phyloP scores from a whole-genome alignment of 2,329 filamentous ascomycete species.

The Aspergillus sp. region DNA sequence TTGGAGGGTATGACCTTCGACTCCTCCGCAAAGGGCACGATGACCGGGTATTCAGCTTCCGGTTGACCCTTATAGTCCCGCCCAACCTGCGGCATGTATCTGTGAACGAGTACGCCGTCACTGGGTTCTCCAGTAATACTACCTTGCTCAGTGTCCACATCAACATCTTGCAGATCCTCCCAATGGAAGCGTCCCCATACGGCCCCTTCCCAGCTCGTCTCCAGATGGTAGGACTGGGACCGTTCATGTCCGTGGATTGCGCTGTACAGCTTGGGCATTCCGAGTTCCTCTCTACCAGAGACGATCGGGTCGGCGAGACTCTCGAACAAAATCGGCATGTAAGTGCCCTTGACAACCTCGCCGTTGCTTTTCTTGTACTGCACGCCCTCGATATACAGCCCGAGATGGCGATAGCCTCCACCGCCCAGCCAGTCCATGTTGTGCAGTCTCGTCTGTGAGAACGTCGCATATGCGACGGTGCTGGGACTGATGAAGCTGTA shows the following conservation, averaged over 20 bases:
- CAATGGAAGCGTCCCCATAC: constrained; percentile 39
- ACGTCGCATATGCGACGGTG: constrained; percentile 45
- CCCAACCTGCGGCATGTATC: constrained; percentile 58
- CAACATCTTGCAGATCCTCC: constrained; percentile 32
- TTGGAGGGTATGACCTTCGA: constrained; percentile 27
- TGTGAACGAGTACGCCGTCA: constrained; percentile 53
- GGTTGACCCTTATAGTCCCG: constrained; percentile 46
- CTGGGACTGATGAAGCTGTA: constrained; percentile 45
- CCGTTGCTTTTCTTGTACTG: constrained; percentile 54
- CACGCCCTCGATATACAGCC: constrained; percentile 62
- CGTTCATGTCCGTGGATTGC: constrained; percentile 46
- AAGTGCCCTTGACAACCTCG: constrained; percentile 49
- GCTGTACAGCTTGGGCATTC: constrained; percentile 60
- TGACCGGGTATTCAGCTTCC: constrained; percentile 54
- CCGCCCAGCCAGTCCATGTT: constrained; percentile 62
- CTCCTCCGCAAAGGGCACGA: constrained; percentile 32
- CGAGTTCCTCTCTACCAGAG: constrained; percentile 59
- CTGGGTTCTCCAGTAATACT: constrained; percentile 31
- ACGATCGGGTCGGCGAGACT: constrained; percentile 59
- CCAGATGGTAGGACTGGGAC: constrained; percentile 36
- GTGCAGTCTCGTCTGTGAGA: constrained; percentile 42
- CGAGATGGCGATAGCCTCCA: constrained; percentile 56
- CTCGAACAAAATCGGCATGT: constrained; percentile 59
- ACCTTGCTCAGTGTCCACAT: constrained; percentile 16
- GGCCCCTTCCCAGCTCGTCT: constrained; percentile 44